A percentile compares a stretch with the other conserved stretches of the same genome.
phyloP scores from a whole-genome alignment of 257 asterid species.

The Galeopsis tetrahit region DNA sequence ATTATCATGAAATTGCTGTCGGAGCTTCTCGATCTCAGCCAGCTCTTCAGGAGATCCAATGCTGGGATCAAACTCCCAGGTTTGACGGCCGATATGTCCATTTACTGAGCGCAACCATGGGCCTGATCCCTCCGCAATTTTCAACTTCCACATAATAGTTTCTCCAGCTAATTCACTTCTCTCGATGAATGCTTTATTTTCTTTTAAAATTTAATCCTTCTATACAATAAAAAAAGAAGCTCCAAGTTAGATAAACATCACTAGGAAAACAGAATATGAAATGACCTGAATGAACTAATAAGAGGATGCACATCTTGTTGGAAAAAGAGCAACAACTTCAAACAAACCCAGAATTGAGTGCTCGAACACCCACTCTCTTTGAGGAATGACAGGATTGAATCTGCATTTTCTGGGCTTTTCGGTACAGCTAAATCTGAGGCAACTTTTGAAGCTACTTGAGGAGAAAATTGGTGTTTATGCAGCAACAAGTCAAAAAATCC shows the following conservation, averaged over 20 bases:
- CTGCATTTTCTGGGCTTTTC: background rate
- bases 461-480: conserved; percentile 29
- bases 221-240: conserved; percentile 16
- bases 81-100: conserved; percentile 77
- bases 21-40: conserved; percentile 73
- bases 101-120: conserved; percentile 88
- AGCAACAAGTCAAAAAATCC: conserved; percentile 23
- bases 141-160: conserved; percentile 86
- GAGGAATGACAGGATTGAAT: conserved; percentile 24
- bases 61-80: conserved; percentile 80
- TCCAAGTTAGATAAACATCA: background rate
- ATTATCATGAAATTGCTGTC: conserved; percentile 53
- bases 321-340: background rate
- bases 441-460: conserved; percentile 25
- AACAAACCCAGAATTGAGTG: background rate
- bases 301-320: background rate
- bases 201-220: conserved; percentile 8
- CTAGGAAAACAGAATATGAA: background rate
- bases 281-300: background rate
- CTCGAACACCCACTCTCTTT: conserved; percentile 9
- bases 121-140: conserved; percentile 75
- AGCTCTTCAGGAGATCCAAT: conserved; percentile 74
- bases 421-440: conserved; percentile 19
- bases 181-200: background rate
- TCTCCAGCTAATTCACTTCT: background rate